Conservation (phyloP, 148 eudicot species). For the Persicaria tinctoria region DNA sequence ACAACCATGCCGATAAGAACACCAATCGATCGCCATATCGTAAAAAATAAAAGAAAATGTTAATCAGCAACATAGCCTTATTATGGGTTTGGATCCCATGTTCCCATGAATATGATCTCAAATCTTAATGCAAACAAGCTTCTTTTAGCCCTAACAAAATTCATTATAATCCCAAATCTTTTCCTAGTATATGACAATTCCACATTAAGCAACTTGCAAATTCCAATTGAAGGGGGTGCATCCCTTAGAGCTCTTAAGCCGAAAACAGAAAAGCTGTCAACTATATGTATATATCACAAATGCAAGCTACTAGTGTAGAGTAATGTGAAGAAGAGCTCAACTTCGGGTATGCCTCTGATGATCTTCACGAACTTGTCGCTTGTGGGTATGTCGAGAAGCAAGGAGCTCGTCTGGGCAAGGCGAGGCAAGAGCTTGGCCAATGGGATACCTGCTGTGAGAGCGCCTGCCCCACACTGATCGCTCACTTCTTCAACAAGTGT, state of each 20-base stretch:
- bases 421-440: slow-evolving; percentile 71
- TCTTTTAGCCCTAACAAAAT: background rate
- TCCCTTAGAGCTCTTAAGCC: background rate
- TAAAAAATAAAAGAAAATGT: background rate
- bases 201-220: background rate
- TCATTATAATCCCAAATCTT: background rate
- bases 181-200: slow-evolving; percentile 5
- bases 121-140: no score
- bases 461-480: slow-evolving; percentile 39
- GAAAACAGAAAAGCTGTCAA: slow-evolving; percentile 2
- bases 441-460: slow-evolving; percentile 46
- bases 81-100: background rate
- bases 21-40: background rate
- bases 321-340: slow-evolving; percentile 78
- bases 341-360: slow-evolving; percentile 57
- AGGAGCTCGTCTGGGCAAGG: slow-evolving; percentile 47
- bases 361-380: slow-evolving; percentile 50
- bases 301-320: slow-evolving; percentile 48
- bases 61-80: background rate
- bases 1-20: background rate
- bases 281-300: slow-evolving; percentile 5
- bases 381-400: slow-evolving; percentile 56
- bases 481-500: slow-evolving; percentile 48
- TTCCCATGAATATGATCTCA: no score
- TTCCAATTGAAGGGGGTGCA: background rate